Evolutionary conservation across 257 asterid genomes (phyloP), one percentile per base, ranked within the genome.

Genomic region (Thymus quinquecostatus): DNA sequence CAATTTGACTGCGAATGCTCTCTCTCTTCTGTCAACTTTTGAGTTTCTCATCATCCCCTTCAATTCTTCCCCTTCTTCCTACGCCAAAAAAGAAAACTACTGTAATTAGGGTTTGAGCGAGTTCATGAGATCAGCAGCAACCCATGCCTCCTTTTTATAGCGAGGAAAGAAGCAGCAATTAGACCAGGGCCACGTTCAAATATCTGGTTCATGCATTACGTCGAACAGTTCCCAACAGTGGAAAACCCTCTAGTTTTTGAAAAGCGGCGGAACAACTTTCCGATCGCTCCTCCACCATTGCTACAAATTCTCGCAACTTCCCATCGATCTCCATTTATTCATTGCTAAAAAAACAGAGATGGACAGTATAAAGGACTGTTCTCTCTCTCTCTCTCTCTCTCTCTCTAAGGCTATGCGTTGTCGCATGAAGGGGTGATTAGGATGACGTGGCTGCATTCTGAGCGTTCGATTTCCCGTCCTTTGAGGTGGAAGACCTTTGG

Each of bases 11-110:
- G 85, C 82, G 72, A 69, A 62, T 79, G 89, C 89, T 75, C 89
- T 77, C 89, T 84, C 86, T 84, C 86, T 84, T 81, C 89, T 82
- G 89, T 81, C 88, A 78, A 79, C 27, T 60, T 43, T 48, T 4
- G 12, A 28, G 43, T 43, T 57, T 38, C 78, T 44, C 77, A 38
- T 67, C 50, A 21, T 21, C 21, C 21, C 21, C 21, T 21, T 21
- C 21, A 21, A 21, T 21, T 21, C 21, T 21, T 21, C 71, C 40
- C 60, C 8, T 32, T n/a, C 49, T 34, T 53, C 53, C 11, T 2
- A 32, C 10, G 4, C 28, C 33, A 1, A 21, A 21, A 21, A 21
- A 21, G 21, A 21, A 21, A 21, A 21, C 21, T 21, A 21, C 21
- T 21, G 21, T 1, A 8, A 51, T 40, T 71, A 66, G 80, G 83